phyloP scores from a whole-genome alignment of 225 moss, liverwort and hornwort genomes.

The Neckera pumila region DNA sequence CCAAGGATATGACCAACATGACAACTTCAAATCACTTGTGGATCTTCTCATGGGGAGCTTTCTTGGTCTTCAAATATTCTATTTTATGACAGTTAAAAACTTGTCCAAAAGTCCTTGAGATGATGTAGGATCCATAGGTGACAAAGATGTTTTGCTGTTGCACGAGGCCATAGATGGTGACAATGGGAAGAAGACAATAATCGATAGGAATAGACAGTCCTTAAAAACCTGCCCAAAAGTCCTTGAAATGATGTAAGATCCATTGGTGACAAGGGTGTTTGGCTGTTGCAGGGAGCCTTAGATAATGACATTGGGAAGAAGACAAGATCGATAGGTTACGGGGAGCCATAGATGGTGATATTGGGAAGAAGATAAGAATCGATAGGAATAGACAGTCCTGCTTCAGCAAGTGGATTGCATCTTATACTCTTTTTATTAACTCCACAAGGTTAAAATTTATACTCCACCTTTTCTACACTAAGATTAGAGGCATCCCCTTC shows the following conservation, averaged over 20 bases:
- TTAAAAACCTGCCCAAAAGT: too few species aligned
- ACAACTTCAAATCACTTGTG: neutral
- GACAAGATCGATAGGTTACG: too few species aligned
- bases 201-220: neutral
- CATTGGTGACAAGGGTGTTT: too few species aligned
- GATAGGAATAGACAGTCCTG: fast-evolving
- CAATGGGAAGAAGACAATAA: neutral
- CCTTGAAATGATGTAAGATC: too few species aligned
- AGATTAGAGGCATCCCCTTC: too few species aligned
- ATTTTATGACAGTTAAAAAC: fast-evolving
- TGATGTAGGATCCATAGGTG: neutral
- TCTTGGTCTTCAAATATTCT: fast-evolving
- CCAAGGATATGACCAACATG: fast-evolving
- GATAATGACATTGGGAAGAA: too few species aligned
- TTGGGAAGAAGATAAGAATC: neutral
- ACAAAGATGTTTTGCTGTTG: neutral
- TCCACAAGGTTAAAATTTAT: too few species aligned
- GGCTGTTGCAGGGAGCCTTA: too few species aligned
- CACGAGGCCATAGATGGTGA: neutral
- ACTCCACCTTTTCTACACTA: neutral
- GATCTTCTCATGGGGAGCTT: fast-evolving
- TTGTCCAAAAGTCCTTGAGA: fast-evolving
- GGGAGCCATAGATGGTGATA: neutral
- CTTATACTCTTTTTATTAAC: too few species aligned
- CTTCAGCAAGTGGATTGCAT: too few species aligned